These are phyloP conservation scores for Byssoonygena ceratinophila DNA, from an alignment of 2,329 filamentous ascomycete genomes.

Conservation along the genomic window DNA sequence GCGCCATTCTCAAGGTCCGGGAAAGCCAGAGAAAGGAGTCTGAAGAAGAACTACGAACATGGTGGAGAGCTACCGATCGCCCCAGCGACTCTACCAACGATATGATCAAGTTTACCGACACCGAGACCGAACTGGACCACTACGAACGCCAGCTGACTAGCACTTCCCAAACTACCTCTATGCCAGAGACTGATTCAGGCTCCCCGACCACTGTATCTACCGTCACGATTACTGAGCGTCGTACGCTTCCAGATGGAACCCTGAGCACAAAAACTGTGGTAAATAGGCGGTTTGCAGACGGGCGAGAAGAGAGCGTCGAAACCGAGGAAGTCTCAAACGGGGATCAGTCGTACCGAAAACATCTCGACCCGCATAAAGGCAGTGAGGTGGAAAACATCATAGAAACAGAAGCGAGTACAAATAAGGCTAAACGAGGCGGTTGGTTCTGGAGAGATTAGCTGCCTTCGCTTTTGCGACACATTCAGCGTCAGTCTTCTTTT, in stretches of 20 bases:
- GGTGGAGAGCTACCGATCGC: constrained; percentile 12
- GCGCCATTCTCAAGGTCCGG: constrained; percentile 28
- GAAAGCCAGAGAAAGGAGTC: constrained; percentile 21
- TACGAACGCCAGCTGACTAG: constrained; percentile 4
- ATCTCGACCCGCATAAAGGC: neutral
- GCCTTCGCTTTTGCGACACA: neutral
- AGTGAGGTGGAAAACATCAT: neutral
- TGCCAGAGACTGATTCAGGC: neutral
- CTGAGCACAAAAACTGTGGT: constrained; percentile 48
- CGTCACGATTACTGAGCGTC: constrained; percentile 47
- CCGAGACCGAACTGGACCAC: constrained; percentile 11
- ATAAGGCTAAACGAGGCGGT: constrained; percentile 16
- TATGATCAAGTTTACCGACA: neutral
- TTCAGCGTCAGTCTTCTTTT: neutral
- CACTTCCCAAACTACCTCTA: neutral
- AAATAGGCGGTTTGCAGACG: constrained; percentile 51
- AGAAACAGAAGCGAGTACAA: neutral
- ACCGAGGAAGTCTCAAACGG: constrained; percentile 24
- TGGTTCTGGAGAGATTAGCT: constrained; percentile 34
- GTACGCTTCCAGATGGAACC: constrained; percentile 46
- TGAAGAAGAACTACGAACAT: constrained; percentile 16
- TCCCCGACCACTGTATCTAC: constrained; percentile 41
- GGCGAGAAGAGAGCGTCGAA: constrained; percentile 49
- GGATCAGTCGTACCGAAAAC: neutral
- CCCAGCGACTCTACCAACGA: constrained; percentile 15